Percentiles rank a stretch among this genome's conserved stretches.
Evolutionary conservation across 164 flowering plant species (phyloP).

Genomic region (Amborella trichopoda): DNA sequence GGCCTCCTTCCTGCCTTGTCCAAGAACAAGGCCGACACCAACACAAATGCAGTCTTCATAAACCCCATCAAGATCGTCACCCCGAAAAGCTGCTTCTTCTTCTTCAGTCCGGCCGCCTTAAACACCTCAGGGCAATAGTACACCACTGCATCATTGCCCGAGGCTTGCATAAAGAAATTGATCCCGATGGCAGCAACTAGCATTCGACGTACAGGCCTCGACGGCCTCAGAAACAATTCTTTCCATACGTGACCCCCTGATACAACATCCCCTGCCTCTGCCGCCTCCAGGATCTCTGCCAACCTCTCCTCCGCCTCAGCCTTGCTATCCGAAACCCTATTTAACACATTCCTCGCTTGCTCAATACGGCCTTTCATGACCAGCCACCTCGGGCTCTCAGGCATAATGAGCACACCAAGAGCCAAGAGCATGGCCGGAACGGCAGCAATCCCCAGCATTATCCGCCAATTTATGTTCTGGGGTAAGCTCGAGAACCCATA

Average conservation of each 20-base stretch:
- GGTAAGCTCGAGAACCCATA: slow-evolving; percentile 38
- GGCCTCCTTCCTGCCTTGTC: slow-evolving; percentile 74
- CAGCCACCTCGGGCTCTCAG: slow-evolving; percentile 91
- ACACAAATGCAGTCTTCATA: slow-evolving; percentile 43
- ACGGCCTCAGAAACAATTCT: slow-evolving; percentile 39
- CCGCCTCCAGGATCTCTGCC: slow-evolving; percentile 29
- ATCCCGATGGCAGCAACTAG: slow-evolving; percentile 65
- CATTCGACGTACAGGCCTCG: slow-evolving; percentile 36
- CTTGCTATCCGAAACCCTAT: slow-evolving; percentile 25
- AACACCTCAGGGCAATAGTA: slow-evolving; percentile 73
- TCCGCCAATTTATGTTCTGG: slow-evolving; percentile 40
- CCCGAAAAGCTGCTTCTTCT: slow-evolving; percentile 20
- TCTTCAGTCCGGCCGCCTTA: slow-evolving; percentile 47
- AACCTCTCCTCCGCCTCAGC: slow-evolving; percentile 52
- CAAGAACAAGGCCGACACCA: slow-evolving; percentile 47
- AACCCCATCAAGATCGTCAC: slow-evolving; percentile 69
- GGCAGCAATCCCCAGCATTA: slow-evolving; percentile 68
- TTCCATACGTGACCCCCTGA: slow-evolving; percentile 40
- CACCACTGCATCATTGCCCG: slow-evolving; percentile 82
- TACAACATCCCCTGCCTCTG: slow-evolving; percentile 12
- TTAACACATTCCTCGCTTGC: slow-evolving; percentile 46
- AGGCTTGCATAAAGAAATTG: slow-evolving; percentile 90
- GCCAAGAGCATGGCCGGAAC: slow-evolving; percentile 46
- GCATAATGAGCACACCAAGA: slow-evolving; percentile 46
- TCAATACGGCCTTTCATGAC: slow-evolving; percentile 38